Evolutionary conservation across 495 filamentous ascomycete genomes (phyloP).

Genomic region (Choiromyces venosus): DNA sequence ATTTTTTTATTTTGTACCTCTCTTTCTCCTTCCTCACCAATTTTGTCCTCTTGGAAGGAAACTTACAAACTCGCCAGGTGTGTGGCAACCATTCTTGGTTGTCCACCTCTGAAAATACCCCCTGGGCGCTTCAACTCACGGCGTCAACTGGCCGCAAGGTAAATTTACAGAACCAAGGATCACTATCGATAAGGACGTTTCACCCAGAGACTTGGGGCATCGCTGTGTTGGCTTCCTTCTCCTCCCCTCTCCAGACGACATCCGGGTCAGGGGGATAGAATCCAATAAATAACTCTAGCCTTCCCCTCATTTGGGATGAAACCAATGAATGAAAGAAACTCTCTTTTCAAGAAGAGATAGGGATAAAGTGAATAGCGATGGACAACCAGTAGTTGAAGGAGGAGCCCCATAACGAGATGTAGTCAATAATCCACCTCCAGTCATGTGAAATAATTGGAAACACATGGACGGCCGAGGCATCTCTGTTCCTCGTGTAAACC

Average conservation of each 20-base stretch:
- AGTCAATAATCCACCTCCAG: background rate
- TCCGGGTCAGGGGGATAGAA: background rate
- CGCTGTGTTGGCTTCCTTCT: background rate
- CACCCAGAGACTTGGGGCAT: background rate
- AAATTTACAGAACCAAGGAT: background rate
- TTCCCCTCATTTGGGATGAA: background rate
- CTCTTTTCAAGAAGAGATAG: background rate
- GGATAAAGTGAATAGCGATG: background rate
- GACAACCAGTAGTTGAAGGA: background rate
- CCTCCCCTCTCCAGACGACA: background rate
- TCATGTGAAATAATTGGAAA: background rate
- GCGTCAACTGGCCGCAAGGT: background rate
- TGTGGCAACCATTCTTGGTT: background rate
- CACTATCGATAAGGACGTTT: conserved; percentile 3
- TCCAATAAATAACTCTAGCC: background rate
- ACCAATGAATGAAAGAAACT: background rate
- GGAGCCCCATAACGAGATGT: background rate
- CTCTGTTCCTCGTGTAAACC: background rate
- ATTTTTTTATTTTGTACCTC: too few relatives aligned
- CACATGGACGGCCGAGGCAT: background rate
- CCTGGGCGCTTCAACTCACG: background rate
- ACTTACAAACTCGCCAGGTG: background rate
- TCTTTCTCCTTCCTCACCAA: background rate
- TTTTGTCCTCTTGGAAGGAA: background rate
- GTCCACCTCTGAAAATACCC: background rate